Percentiles rank a stretch among this genome's conserved stretches.
phyloP scores from a whole-genome alignment of 2,329 filamentous ascomycete genomes.

The Ilyonectria sp. region DNA sequence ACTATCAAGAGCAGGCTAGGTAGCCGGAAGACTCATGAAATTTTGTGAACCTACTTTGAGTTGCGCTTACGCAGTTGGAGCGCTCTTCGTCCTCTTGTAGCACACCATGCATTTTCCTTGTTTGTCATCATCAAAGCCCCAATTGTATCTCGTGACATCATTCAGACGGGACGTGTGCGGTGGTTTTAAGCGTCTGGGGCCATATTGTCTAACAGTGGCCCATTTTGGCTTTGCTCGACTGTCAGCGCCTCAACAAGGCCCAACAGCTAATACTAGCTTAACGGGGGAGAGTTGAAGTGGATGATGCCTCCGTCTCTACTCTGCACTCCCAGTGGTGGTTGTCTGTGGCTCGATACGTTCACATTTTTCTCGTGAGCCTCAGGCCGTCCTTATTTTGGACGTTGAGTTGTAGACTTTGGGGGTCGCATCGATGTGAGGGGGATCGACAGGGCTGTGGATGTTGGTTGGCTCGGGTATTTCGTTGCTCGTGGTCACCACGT shows the following conservation, averaged over 20 bases:
- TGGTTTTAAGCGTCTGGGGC: too few species aligned
- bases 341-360: too few species aligned
- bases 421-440: slow-evolving; percentile 23
- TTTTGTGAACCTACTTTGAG: slow-evolving; percentile 14
- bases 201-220: too few species aligned
- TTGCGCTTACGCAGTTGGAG: background rate
- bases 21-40: slow-evolving; percentile 24
- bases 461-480: slow-evolving; percentile 28
- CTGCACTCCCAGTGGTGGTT: too few species aligned
- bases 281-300: too few species aligned
- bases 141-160: background rate
- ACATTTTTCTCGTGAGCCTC: background rate
- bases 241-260: too few species aligned
- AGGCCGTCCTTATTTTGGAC: background rate
- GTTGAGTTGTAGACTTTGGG: background rate
- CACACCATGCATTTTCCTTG: slow-evolving; percentile 6
- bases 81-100: background rate
- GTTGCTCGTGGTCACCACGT: slow-evolving; percentile 18
- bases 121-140: background rate
- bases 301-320: too few species aligned
- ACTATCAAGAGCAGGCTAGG: slow-evolving; percentile 37
- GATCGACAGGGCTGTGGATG: slow-evolving; percentile 30
- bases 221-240: too few species aligned
- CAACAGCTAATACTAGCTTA: too few species aligned
- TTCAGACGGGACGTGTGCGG: background rate